Conservation (phyloP, 192 early-diverging fungal species). For the Coemansia pectinata region DNA sequence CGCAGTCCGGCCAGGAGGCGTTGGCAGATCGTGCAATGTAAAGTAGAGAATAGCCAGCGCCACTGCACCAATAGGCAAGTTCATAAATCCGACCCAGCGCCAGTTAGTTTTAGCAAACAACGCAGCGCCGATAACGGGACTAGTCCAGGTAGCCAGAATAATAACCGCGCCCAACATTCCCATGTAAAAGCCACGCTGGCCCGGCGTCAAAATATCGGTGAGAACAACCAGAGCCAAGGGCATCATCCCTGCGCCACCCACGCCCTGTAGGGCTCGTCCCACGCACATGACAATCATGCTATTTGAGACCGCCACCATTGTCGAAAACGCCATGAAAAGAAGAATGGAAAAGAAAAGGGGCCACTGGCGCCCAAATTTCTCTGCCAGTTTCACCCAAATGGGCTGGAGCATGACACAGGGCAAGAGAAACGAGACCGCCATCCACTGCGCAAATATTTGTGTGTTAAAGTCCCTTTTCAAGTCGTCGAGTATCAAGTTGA, state of each 20-base stretch:
- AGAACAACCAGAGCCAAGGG: conserved; percentile 71
- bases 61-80: conserved; percentile 65
- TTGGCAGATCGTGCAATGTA: conserved; percentile 60
- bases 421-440: conserved; percentile 74
- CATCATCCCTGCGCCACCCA: conserved; percentile 71
- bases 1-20: conserved; percentile 23
- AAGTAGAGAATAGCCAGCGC: conserved; percentile 57
- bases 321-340: conserved; percentile 55
- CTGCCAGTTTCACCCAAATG: conserved; percentile 81
- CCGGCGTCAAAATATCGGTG: conserved; percentile 68
- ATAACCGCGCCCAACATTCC: conserved; percentile 65
- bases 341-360: conserved; percentile 47
- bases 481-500: conserved; percentile 72
- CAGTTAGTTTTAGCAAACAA: conserved; percentile 60
- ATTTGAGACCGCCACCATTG: conserved; percentile 44
- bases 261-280: conserved; percentile 70
- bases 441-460: conserved; percentile 73
- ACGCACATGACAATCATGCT: conserved; percentile 59
- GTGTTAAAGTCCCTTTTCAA: conserved; percentile 72
- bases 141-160: conserved; percentile 61
- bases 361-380: conserved; percentile 63
- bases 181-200: conserved; percentile 71
- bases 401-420: conserved; percentile 70
- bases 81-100: conserved; percentile 80
- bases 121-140: conserved; percentile 68